Conservation (phyloP, 805 yeast genomes). For the Hanseniaspora valbyensis region DNA sequence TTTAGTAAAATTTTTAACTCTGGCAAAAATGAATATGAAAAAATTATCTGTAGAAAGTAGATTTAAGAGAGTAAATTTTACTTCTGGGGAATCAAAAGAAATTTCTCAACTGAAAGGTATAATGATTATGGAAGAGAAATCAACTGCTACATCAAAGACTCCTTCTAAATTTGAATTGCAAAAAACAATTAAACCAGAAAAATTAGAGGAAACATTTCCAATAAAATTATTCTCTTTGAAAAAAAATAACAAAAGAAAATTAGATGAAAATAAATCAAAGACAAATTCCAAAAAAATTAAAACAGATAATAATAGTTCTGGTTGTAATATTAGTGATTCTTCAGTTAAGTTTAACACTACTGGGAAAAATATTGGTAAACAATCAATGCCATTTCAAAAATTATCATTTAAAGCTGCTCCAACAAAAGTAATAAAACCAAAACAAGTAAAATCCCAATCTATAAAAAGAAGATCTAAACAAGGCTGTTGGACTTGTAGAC, state of each 20-base stretch:
- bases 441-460: background rate
- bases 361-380: background rate
- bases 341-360: background rate
- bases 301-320: too few species aligned
- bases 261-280: too few species aligned
- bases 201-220: too few species aligned
- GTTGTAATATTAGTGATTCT: too few species aligned
- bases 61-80: background rate
- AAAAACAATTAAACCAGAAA: background rate
- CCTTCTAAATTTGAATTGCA: background rate
- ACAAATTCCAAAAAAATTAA: too few species aligned
- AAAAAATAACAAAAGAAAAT: too few species aligned
- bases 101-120: background rate
- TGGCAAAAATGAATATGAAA: background rate
- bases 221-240: too few species aligned
- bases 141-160: too few species aligned
- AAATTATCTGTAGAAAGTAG: background rate
- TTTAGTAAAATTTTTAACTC: background rate
- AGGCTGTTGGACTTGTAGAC: slow-evolving; percentile 74
- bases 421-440: background rate
- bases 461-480: slow-evolving; percentile 36
- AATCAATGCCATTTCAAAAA: background rate
- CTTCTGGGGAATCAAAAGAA: background rate
- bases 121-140: background rate
- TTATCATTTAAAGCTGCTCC: background rate